phyloP scores from a whole-genome alignment of 2,329 filamentous ascomycete species.

The Fusarium sp. region DNA sequence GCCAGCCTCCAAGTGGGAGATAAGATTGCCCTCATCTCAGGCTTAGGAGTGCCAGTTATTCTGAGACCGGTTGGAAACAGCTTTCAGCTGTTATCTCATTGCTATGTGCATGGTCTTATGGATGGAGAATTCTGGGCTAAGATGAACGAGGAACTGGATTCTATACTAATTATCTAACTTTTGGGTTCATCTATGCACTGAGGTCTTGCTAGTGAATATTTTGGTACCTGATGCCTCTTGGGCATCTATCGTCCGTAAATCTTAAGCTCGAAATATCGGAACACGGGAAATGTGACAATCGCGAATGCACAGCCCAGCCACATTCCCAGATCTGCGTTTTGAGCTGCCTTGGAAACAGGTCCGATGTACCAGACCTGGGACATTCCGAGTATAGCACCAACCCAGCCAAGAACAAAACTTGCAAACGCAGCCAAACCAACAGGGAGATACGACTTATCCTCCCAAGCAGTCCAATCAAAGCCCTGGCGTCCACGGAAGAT shows the following conservation, averaged over 20 bases:
- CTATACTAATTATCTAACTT: not conserved
- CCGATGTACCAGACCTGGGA: constrained; percentile 70
- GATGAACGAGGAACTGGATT: no score
- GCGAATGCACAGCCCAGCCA: constrained; percentile 75
- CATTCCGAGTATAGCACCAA: constrained; percentile 69
- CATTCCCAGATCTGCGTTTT: constrained; percentile 62
- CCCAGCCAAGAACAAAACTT: constrained; percentile 61
- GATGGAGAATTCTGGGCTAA: not conserved
- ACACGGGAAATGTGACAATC: constrained; percentile 58
- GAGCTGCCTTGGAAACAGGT: constrained; percentile 67
- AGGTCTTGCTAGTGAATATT: not conserved
- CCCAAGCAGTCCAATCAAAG: constrained; percentile 62
- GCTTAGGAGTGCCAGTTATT: not conserved
- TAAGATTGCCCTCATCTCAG: not conserved
- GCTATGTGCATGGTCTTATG: not conserved
- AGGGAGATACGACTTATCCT: constrained; percentile 60
- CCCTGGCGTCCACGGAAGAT: constrained; percentile 58
- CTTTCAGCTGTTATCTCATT: not conserved
- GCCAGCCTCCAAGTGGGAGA: not conserved
- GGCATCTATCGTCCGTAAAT: constrained; percentile 38
- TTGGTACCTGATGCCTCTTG: not conserved
- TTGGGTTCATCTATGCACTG: not conserved
- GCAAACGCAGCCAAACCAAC: constrained; percentile 60
- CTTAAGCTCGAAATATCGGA: constrained; percentile 50
- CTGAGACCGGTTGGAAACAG: not conserved